These are phyloP conservation scores for Alternaria brassicicola DNA, from an alignment of 2,329 filamentous ascomycete genomes.

Conservation along the genomic window DNA sequence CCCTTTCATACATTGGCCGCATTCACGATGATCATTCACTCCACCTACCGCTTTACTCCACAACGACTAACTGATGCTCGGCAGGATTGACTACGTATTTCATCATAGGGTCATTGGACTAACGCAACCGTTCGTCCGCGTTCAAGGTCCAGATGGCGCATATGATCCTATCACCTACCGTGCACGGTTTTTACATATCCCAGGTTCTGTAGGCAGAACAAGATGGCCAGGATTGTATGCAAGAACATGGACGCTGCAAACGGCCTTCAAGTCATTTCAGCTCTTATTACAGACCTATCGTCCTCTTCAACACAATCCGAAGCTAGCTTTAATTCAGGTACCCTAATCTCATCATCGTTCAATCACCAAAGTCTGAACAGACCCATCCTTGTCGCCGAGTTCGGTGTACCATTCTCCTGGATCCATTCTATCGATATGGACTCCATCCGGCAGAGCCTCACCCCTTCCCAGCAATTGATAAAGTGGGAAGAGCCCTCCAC, in stretches of 20 bases:
- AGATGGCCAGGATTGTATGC: background rate
- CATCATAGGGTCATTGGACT: background rate
- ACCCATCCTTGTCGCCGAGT: background rate
- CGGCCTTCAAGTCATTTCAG: background rate
- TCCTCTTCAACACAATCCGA: background rate
- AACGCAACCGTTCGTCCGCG: background rate
- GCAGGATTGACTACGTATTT: background rate
- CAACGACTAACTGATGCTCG: background rate
- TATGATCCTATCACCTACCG: background rate
- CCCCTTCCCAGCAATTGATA: background rate
- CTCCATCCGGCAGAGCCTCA: background rate
- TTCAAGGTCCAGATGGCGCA: background rate
- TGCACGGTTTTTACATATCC: background rate
- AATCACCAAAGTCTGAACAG: rapidly evolving
- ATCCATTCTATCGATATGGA: background rate
- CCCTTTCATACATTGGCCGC: background rate
- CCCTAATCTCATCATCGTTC: rapidly evolving
- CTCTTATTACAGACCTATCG: background rate
- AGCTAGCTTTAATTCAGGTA: rapidly evolving
- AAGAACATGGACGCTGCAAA: background rate
- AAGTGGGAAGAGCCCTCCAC: background rate
- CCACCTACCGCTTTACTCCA: background rate
- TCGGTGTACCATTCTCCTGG: background rate
- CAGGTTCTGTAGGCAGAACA: background rate
- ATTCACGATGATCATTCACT: background rate